These are phyloP conservation scores for Xylariaceae sp. DNA, from an alignment of 2,329 filamentous ascomycete genomes.

Conservation along the genomic window DNA sequence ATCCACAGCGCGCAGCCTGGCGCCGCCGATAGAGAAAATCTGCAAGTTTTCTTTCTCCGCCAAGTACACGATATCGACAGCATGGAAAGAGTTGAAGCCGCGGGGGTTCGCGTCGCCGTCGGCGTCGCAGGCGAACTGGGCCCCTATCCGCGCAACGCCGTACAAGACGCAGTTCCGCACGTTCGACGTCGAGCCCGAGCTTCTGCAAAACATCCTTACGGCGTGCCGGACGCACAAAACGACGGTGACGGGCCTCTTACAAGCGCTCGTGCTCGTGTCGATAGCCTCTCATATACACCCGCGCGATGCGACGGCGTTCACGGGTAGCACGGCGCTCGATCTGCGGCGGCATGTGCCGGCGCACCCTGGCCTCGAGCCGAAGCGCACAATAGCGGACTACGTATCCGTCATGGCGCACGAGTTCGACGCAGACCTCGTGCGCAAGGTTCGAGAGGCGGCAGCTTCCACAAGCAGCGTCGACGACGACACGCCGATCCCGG, in stretches of 20 bases:
- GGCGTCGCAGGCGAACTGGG: conserved; percentile 31
- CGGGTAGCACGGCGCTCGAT: conserved; percentile 26
- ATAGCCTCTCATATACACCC: conserved; percentile 19
- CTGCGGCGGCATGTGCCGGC: conserved; percentile 23
- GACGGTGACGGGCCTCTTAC: conserved; percentile 36
- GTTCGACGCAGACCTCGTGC: conserved; percentile 28
- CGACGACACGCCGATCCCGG: conserved; percentile 7
- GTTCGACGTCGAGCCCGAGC: conserved; percentile 27
- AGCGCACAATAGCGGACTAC: conserved; percentile 30
- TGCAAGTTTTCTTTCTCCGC: conserved; percentile 25
- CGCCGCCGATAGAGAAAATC: conserved; percentile 24
- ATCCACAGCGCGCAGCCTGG: conserved; percentile 29
- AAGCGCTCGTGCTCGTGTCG: conserved; percentile 28
- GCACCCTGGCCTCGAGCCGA: conserved; percentile 10
- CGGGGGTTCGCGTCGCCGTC: neutral
- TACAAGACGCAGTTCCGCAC: conserved; percentile 32
- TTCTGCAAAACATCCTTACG: conserved; percentile 15
- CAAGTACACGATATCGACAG: conserved; percentile 17
- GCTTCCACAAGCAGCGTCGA: too few relatives aligned
- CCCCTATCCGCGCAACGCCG: conserved; percentile 32
- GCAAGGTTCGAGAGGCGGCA: conserved; percentile 20
- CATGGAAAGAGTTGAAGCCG: conserved; percentile 30
- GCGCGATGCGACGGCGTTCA: conserved; percentile 21
- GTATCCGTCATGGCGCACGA: conserved; percentile 29
- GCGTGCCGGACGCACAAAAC: conserved; percentile 30